phyloP scores from a whole-genome alignment of 108 stramenopile species.

The Aurantiochytrium sp. region DNA sequence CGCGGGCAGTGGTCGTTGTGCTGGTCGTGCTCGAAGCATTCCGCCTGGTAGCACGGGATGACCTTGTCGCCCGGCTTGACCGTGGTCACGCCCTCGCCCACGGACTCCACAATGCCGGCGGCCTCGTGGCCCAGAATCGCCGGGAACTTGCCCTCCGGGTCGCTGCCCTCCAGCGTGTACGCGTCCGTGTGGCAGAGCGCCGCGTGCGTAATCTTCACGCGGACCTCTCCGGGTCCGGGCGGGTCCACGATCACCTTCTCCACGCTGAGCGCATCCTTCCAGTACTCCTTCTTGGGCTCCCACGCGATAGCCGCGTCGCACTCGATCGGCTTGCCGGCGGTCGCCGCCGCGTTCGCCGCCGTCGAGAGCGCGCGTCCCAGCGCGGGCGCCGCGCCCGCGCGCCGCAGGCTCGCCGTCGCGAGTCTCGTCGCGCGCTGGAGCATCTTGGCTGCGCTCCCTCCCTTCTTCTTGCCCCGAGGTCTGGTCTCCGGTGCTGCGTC shows the following conservation, averaged over 20 bases:
- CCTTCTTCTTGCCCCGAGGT: too few species aligned
- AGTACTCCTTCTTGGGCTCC: conserved; percentile 57
- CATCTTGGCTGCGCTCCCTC: background rate
- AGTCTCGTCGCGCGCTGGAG: background rate
- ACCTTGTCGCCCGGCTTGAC: conserved; percentile 75
- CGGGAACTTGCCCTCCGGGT: conserved; percentile 84
- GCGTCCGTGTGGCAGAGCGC: conserved; percentile 89
- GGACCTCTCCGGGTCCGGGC: conserved; percentile 71
- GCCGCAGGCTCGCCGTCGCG: background rate
- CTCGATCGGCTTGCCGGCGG: conserved; percentile 68
- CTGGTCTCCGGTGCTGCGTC: too few species aligned
- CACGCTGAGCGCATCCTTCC: conserved; percentile 54
- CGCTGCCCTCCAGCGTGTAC: conserved; percentile 77
- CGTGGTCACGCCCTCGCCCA: conserved; percentile 74
- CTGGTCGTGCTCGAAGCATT: conserved; percentile 53
- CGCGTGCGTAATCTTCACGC: conserved; percentile 79
- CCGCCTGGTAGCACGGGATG: conserved; percentile 73
- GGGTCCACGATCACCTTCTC: conserved; percentile 85
- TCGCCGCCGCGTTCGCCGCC: background rate
- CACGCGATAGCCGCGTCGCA: conserved; percentile 83
- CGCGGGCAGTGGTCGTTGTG: conserved; percentile 33
- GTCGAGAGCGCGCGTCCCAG: background rate
- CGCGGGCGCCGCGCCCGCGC: background rate
- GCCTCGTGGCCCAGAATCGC: conserved; percentile 73
- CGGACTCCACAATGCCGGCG: conserved; percentile 72